phyloP scores from a whole-genome alignment of 495 filamentous ascomycete genomes.

The Penicillium robsamsonii region DNA sequence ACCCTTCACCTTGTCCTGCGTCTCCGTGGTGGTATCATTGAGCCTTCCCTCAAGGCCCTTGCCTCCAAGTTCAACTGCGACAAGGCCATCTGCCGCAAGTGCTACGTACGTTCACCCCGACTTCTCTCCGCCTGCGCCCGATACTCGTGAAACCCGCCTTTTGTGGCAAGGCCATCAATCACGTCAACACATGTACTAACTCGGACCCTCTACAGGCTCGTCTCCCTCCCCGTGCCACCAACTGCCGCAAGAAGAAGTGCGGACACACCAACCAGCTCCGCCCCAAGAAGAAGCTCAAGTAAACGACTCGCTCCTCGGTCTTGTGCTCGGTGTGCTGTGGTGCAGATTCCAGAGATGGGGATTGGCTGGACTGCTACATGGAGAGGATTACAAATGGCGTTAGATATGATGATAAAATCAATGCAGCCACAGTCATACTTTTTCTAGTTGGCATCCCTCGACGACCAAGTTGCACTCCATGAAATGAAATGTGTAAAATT shows the following conservation, averaged over 20 bases:
- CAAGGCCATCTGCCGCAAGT: slow-evolving; percentile 99
- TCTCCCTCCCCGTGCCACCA: slow-evolving; percentile 96
- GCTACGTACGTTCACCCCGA: slow-evolving; percentile 68
- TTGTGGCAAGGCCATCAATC: slow-evolving; percentile 1
- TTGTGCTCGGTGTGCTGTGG: slow-evolving; percentile 48
- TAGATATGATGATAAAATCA: slow-evolving; percentile 47
- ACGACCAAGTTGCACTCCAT: slow-evolving; percentile 41
- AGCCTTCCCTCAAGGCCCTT: slow-evolving; percentile 97
- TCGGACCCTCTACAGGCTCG: slow-evolving; percentile 60
- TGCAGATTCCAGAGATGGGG: slow-evolving; percentile 33
- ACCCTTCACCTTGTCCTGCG: slow-evolving; percentile 98
- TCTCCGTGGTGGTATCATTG: slow-evolving; percentile 99
- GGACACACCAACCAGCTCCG: slow-evolving; percentile 99
- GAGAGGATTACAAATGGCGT: slow-evolving; percentile 47
- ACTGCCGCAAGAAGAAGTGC: slow-evolving; percentile 99
- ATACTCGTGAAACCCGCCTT: background rate
- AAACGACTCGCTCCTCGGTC: slow-evolving; percentile 49
- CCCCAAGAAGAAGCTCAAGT: slow-evolving; percentile 99
- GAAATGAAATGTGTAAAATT: slow-evolving; percentile 44
- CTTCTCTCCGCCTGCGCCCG: background rate
- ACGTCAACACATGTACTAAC: slow-evolving; percentile 19
- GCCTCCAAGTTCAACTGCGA: slow-evolving; percentile 99
- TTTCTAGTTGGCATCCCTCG: slow-evolving; percentile 45
- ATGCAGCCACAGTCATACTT: slow-evolving; percentile 44
- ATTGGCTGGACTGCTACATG: slow-evolving; percentile 42